These are phyloP conservation scores for Wickerhamiella parazyma DNA, from an alignment of 805 yeast species.

Conservation along the genomic window DNA sequence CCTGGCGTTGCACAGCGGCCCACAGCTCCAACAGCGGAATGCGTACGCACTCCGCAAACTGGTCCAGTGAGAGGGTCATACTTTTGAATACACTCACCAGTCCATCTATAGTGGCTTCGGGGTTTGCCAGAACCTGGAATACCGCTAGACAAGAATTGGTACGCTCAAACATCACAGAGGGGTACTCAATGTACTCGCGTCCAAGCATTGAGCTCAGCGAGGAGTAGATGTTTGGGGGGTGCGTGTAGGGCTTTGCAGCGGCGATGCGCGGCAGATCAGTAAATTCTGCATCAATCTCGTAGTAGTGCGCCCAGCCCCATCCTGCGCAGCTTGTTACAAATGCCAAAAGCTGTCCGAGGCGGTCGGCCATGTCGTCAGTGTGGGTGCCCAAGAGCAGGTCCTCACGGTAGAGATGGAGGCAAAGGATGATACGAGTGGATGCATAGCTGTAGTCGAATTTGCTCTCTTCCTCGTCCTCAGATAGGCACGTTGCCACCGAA, in stretches of 20 bases:
- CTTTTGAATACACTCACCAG: slow-evolving; percentile 51
- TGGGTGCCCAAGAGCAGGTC: slow-evolving; percentile 50
- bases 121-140: slow-evolving; percentile 29
- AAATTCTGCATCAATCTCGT: slow-evolving; percentile 19
- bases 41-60: slow-evolving; percentile 60
- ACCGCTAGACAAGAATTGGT: neutral
- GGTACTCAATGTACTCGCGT: neutral
- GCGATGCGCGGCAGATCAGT: slow-evolving; percentile 7
- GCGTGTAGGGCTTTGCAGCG: no score
- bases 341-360: slow-evolving; percentile 43
- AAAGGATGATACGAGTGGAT: slow-evolving; percentile 36
- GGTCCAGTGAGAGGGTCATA: slow-evolving; percentile 42
- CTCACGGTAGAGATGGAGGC: slow-evolving; percentile 67
- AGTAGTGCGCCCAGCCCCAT: slow-evolving; percentile 62
- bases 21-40: slow-evolving; percentile 33
- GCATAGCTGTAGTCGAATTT: neutral
- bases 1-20: slow-evolving; percentile 26
- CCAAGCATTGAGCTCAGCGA: slow-evolving; percentile 28
- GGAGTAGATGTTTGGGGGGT: slow-evolving; percentile 31
- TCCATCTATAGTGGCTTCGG: slow-evolving; percentile 34
- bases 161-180: neutral
- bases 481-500: neutral
- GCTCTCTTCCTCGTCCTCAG: neutral
- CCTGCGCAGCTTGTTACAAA: slow-evolving; percentile 48
- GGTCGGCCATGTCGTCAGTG: slow-evolving; percentile 25